Evolutionary conservation across 352 stramenopile species (phyloP).

Genomic region (Saprolegnia diclina): DNA sequence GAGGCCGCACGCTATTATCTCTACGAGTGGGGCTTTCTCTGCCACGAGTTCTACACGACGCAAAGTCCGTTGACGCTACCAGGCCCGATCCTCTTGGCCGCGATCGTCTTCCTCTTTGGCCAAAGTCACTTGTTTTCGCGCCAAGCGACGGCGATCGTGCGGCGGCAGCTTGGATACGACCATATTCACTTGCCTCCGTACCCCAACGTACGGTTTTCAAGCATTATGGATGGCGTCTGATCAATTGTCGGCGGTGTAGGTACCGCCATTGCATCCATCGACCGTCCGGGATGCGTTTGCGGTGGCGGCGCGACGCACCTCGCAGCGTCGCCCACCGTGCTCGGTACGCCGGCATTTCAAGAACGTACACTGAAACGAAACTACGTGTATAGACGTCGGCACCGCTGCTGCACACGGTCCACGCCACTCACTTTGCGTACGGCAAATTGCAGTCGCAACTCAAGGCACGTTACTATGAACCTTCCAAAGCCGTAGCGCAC

Average conservation of each 20-base stretch:
- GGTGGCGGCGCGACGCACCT: neutral
- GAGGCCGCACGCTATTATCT: conserved; percentile 56
- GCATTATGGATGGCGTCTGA: neutral
- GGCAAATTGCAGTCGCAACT: conserved; percentile 17
- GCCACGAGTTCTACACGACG: conserved; percentile 35
- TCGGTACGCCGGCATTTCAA: neutral
- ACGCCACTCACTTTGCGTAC: conserved; percentile 11
- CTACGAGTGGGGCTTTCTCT: conserved; percentile 65
- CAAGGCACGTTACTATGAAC: neutral
- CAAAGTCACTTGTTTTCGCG: conserved; percentile 12
- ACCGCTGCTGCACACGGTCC: neutral
- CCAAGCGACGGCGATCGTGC: conserved; percentile 15
- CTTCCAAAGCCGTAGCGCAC: too few relatives aligned
- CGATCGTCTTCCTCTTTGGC: conserved; percentile 6
- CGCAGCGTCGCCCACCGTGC: too few relatives aligned
- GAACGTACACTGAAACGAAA: neutral
- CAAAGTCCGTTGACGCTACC: neutral
- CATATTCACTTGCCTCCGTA: neutral
- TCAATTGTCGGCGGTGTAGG: neutral
- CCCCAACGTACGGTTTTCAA: neutral
- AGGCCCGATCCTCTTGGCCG: conserved; percentile 3
- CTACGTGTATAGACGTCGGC: neutral
- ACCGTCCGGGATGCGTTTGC: neutral
- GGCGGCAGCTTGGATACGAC: neutral
- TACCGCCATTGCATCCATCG: neutral